A percentile compares a stretch with the other conserved stretches of the same genome.
These are phyloP conservation scores for Phytophthora uliginosa DNA, from an alignment of 352 stramenopile species.

Conservation along the genomic window DNA sequence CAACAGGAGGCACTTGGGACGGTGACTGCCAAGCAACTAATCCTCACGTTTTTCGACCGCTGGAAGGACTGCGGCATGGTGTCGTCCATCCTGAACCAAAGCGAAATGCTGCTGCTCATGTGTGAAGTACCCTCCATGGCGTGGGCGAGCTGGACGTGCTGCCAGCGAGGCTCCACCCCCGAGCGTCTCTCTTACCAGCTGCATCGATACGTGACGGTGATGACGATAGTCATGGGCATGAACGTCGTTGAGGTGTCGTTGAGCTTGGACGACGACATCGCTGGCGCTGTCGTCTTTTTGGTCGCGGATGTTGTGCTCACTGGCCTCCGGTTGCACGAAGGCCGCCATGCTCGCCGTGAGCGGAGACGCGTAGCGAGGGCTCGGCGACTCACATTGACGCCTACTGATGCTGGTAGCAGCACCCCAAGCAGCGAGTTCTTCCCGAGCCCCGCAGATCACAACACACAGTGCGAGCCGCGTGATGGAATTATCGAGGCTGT, in stretches of 20 bases:
- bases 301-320: constrained; percentile 39
- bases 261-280: constrained; percentile 35
- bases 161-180: constrained; percentile 28
- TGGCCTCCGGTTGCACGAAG: constrained; percentile 27
- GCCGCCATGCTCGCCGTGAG: constrained; percentile 19
- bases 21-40: constrained; percentile 27
- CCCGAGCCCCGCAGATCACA: background rate
- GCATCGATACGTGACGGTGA: constrained; percentile 40
- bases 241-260: constrained; percentile 30
- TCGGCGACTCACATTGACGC: constrained; percentile 23
- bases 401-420: constrained; percentile 7
- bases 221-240: constrained; percentile 46
- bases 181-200: constrained; percentile 40
- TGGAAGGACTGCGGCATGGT: constrained; percentile 48
- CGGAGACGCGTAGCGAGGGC: constrained; percentile 14
- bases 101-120: constrained; percentile 34
- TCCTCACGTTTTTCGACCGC: constrained; percentile 46
- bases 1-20: constrained; percentile 20
- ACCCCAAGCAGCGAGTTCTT: constrained; percentile 13
- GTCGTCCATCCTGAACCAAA: constrained; percentile 43
- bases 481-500: background rate
- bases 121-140: constrained; percentile 38
- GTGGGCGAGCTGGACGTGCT: constrained; percentile 41
- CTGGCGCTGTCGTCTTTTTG: constrained; percentile 39
- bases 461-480: background rate